phyloP scores from a whole-genome alignment of 257 asterid species.

The Solanum sparsipilum region DNA sequence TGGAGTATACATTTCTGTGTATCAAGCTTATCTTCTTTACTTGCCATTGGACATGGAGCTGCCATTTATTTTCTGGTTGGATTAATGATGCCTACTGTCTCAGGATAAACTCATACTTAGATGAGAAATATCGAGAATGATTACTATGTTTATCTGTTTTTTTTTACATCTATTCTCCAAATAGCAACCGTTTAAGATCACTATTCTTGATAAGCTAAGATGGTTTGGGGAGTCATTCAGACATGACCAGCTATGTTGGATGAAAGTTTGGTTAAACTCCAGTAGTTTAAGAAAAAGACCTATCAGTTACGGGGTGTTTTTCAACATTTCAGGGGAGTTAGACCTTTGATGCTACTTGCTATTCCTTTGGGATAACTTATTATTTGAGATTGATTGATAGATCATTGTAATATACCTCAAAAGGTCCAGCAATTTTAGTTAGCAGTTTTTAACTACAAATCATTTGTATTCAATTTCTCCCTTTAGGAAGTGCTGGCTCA shows the following conservation, averaged over 20 bases:
- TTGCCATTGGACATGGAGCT: not conserved
- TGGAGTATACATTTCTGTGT: not conserved
- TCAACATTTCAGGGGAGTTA: not conserved
- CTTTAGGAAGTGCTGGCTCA: slow-evolving; percentile 62
- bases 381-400: not conserved
- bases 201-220: not conserved
- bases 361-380: not conserved
- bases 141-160: not conserved
- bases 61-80: not conserved
- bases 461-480: not conserved
- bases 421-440: not conserved
- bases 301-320: not conserved
- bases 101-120: not conserved
- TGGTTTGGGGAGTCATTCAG: not conserved
- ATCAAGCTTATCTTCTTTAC: not conserved
- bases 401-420: not conserved
- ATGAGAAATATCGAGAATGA: not conserved
- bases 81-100: not conserved
- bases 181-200: not conserved
- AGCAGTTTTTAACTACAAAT: not conserved
- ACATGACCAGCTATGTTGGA: not conserved
- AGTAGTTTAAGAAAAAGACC: not conserved
- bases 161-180: not conserved
- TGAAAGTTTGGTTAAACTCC: not conserved
- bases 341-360: not conserved